Base-by-base conservation (phyloP, 192 early-diverging fungal species). In the Gryganskiella cystojenkinii region DNA sequence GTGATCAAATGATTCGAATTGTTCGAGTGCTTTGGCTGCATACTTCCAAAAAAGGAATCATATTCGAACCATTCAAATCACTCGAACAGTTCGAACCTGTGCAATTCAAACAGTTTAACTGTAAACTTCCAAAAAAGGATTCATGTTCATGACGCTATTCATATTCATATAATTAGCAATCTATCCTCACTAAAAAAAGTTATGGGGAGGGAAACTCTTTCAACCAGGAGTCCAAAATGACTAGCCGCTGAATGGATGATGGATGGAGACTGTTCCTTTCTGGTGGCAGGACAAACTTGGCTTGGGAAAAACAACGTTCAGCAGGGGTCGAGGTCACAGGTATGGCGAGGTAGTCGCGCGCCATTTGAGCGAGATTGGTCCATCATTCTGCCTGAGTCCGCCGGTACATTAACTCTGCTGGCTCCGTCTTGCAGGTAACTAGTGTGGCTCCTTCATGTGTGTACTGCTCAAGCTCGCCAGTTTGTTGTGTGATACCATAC, bases 281-380 rank as follows among this genome's bases (percentile, higher is more conserved):
- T 2, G 49, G 63, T 7, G 63, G 63, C 15, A 65, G 50, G 27
- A 54, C 22, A 13, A 24, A 54, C 51, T 56, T 66, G 17, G 64
- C 64, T 43, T 66, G 64, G 28, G 64, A 66, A 30, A 66, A 66
- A 31, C 64, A 66, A 19, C 64, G 17, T 30, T 66, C 54, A 5
- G 65, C 53, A 34, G 53, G 55, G 11, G 65, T 67, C 4, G 65
- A 67, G 15, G 65, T 67, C 2, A 56, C 64, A 7, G 54, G 64
- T 24, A 66, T 66, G 54, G 64, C 64, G 7, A 66, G 64, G 44
- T 56, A 66, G 20, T 66, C 54, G 17, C 44, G 25, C 6, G 52
- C 64, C 64, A 66, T 66, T 6, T 35, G 56, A 3, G 64, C 42
- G 0, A 66, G 44, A 28, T 66, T 56, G 44, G 64, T 52, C 64